Percentiles rank a stretch among this genome's conserved stretches.
Conservation (phyloP, 192 early-diverging fungal genomes). For the Podila verticillata region DNA sequence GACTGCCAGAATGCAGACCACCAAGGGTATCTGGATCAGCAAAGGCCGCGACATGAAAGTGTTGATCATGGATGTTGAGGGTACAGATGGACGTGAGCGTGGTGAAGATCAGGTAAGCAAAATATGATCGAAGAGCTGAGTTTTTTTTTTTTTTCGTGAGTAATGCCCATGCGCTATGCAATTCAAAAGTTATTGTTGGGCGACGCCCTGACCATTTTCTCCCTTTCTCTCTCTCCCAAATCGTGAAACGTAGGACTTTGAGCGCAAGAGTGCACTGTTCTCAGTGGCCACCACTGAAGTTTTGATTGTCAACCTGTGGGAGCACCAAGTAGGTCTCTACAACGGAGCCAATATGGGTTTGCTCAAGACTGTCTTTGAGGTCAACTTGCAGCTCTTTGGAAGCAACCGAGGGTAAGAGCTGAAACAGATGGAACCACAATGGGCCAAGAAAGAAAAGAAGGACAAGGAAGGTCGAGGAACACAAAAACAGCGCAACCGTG, state of each 20-base stretch:
- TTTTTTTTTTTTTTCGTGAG: too few species aligned
- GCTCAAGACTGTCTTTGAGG: slow-evolving; percentile 98
- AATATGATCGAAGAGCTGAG: background rate
- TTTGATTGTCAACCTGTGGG: slow-evolving; percentile 98
- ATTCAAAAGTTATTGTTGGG: too few species aligned
- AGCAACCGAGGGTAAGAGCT: slow-evolving; percentile 67
- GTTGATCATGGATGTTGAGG: slow-evolving; percentile 96
- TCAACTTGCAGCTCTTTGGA: slow-evolving; percentile 97
- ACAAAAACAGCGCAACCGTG: too few species aligned
- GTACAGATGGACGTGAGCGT: slow-evolving; percentile 97
- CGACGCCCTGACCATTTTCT: too few species aligned
- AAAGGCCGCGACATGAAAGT: slow-evolving; percentile 83
- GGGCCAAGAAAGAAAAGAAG: too few species aligned
- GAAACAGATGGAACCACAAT: too few species aligned
- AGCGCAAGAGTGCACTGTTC: slow-evolving; percentile 97
- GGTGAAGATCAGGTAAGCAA: slow-evolving; percentile 89
- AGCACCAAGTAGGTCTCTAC: slow-evolving; percentile 97
- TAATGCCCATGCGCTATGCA: too few species aligned
- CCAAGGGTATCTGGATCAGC: slow-evolving; percentile 98
- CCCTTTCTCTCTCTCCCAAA: too few species aligned
- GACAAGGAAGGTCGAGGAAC: too few species aligned
- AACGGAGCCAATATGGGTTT: slow-evolving; percentile 99
- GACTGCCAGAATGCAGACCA: slow-evolving; percentile 86
- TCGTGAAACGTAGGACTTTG: slow-evolving; percentile 77
- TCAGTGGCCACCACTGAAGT: slow-evolving; percentile 95